Percentiles rank a stretch among this genome's conserved stretches.
These are phyloP conservation scores for Phallus indusiatus DNA, from an alignment of 768 basidiomycete genomes.

Conservation along the genomic window DNA sequence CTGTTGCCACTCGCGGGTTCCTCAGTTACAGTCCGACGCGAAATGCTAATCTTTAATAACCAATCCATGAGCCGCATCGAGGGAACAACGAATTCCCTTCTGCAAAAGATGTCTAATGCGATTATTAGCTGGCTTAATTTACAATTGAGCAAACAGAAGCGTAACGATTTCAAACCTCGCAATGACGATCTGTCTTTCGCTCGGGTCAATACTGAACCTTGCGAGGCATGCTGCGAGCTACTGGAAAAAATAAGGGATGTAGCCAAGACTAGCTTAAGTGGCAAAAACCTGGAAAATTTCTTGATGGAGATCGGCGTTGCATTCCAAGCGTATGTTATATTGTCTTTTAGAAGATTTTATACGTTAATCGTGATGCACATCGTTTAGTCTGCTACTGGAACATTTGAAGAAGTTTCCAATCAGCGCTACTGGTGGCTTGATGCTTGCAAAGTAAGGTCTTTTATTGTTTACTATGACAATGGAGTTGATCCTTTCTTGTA, in stretches of 20 bases:
- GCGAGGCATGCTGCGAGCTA: conserved; percentile 72
- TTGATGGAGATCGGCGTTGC: conserved; percentile 88
- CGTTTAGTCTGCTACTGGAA: conserved; percentile 71
- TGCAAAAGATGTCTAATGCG: conserved; percentile 76
- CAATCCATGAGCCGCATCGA: conserved; percentile 81
- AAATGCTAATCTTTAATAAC: conserved; percentile 89
- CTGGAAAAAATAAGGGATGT: conserved; percentile 75
- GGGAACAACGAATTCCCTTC: conserved; percentile 64
- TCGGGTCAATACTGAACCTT: conserved; percentile 90
- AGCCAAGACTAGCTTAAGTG: conserved; percentile 68
- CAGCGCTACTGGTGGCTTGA: conserved; percentile 90
- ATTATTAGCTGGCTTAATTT: conserved; percentile 65
- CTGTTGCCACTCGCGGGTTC: conserved; percentile 78
- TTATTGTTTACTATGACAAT: background rate
- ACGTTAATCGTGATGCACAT: background rate
- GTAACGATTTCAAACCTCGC: conserved; percentile 91
- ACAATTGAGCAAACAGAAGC: conserved; percentile 87
- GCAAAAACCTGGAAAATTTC: conserved; percentile 89
- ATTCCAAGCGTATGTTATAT: conserved; percentile 66
- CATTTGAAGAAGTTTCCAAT: conserved; percentile 96
- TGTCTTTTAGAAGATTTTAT: background rate
- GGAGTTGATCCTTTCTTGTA: conserved; percentile 22
- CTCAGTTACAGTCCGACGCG: conserved; percentile 79
- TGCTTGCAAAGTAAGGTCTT: conserved; percentile 86
- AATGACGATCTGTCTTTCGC: conserved; percentile 96